Percentiles rank a stretch among this genome's conserved stretches.
Evolutionary conservation across 306 rosid genomes (phyloP).

Genomic region (Albizia julibrissin): DNA sequence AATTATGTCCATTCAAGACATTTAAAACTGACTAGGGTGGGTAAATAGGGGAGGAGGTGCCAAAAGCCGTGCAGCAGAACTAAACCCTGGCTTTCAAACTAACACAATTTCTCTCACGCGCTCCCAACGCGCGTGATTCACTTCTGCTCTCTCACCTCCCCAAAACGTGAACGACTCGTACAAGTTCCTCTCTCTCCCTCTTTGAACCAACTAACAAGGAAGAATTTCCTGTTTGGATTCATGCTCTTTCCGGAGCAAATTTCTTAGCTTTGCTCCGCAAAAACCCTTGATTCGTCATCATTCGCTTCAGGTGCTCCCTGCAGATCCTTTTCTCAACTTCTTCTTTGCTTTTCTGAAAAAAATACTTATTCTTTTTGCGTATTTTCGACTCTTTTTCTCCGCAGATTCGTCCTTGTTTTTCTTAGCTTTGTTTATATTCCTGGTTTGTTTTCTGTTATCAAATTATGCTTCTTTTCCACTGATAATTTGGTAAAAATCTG

Average conservation of each 20-base stretch:
- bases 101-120: slow-evolving; percentile 10
- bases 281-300: slow-evolving; percentile 63
- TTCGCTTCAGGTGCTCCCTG: slow-evolving; percentile 37
- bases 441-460: not conserved
- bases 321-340: slow-evolving; percentile 36
- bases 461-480: slow-evolving; percentile 14
- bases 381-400: slow-evolving; percentile 27
- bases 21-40: not conserved
- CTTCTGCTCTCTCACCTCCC: slow-evolving; percentile 17
- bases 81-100: slow-evolving; percentile 35
- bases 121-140: slow-evolving; percentile 7
- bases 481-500: slow-evolving; percentile 25
- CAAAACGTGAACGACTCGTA: slow-evolving; percentile 51
- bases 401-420: slow-evolving; percentile 58
- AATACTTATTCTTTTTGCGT: not conserved
- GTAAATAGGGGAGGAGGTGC: not conserved
- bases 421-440: slow-evolving; percentile 25
- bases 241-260: slow-evolving; percentile 38
- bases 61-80: slow-evolving; percentile 17
- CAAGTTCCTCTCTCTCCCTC: slow-evolving; percentile 37
- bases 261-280: slow-evolving; percentile 38
- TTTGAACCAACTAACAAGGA: slow-evolving; percentile 53
- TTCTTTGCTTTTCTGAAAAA: not conserved
- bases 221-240: slow-evolving; percentile 46
- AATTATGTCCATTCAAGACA: not conserved